Base-by-base conservation (phyloP, 2,329 filamentous ascomycete genomes). In the Diaporthe vexans region DNA sequence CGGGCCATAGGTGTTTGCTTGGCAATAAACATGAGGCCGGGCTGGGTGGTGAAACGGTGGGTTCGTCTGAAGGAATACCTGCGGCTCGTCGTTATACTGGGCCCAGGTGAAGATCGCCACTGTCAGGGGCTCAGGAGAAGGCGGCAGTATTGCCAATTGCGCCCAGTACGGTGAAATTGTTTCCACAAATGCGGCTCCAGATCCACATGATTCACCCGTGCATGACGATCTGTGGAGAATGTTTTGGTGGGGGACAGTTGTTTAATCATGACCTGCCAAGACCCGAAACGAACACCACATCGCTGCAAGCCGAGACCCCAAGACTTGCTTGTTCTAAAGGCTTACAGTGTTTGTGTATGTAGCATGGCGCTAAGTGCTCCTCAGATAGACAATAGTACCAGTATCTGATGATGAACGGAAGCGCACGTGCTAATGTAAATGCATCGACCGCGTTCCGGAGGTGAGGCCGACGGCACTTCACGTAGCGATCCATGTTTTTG, bases 251-350 rank as follows among this genome's bases (percentile, higher is more conserved):
- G 63, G 63, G 48, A 40, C 48, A 54, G 63, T 68, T 68, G 63
- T 68, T 54, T 68, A 40, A 68, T 68, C 63, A 68, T n/a, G 63
- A 68, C 63, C 63, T 68, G 48, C 63, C 63, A 68, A 54, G 63
- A 19, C 63, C n/a, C 63, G 63, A 54, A 68, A 68, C 48, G 63
- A 17, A 54, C 48, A 40, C 33, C 46, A 68, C 33, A 40, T 54
- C 63, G 63, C 43, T n/a, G 63, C 33, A 51, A 54, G 17, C 63
- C 46, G 48, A 68, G 24, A 54, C 40, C 40, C 63, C 37, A 37
- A 54, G 21, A 54, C 46, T 68, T 68, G 48, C 63, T 54, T 68
- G 15, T 67, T 52, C 29, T 19, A 13, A 40, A 40, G 33, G 40
- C 46, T 37, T 21, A 9, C 33, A 68, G 11, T 11, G 11, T 24